Evolutionary conservation across 2,329 filamentous ascomycete species (phyloP), one percentile per base, ranked within the genome.

Genomic region (Ampelomyces quisqualis): DNA sequence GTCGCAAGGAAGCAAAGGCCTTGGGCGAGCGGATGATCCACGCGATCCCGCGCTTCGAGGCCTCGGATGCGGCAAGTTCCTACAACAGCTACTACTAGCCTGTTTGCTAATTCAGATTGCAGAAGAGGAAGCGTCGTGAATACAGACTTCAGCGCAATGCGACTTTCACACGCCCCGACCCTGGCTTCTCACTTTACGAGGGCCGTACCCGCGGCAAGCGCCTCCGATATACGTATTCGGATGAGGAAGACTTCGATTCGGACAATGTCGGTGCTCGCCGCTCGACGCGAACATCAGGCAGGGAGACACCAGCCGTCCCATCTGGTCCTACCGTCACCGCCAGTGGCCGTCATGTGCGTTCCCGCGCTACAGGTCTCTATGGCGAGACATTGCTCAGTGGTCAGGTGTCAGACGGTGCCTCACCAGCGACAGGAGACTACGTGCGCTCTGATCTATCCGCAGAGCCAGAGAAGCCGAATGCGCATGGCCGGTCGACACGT

Each of bases 131-230:
- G 69, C 86, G 90, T 30, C 86, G 93, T 43, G 93, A 98, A 60
- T 97, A 98, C 61, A 85, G 93, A 11, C 81, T 88, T 63, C 78
- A 82, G 57, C 88, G 88, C 49, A 91, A 91, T 62, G 88, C 91
- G 47, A 85, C 87, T 44, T 97, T 97, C 70, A 80, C 86, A 53
- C 82, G 90, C 4, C 89, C 90, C 5, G 90, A 95, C 56, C 85
- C 86, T 7, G 90, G 90, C 4, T 94, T 91, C 64, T 96, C 90
- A 1, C 76, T 95, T 43, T 98, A 98, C 67, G 93, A 98, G 72
- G 93, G 93, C 34, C 88, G 93, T 38, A 98, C 94, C 4, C 83
- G 93, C 44, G 93, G 93, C 41, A 97, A 98, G 75, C 86, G 91
- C 47, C 86, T 95, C 72, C 94, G 90, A 69, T 98, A 98, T 64